Evolutionary conservation across 106 monocot species (phyloP), one percentile per base, ranked within the genome.

Genomic region (Xerophyta viscosa): DNA sequence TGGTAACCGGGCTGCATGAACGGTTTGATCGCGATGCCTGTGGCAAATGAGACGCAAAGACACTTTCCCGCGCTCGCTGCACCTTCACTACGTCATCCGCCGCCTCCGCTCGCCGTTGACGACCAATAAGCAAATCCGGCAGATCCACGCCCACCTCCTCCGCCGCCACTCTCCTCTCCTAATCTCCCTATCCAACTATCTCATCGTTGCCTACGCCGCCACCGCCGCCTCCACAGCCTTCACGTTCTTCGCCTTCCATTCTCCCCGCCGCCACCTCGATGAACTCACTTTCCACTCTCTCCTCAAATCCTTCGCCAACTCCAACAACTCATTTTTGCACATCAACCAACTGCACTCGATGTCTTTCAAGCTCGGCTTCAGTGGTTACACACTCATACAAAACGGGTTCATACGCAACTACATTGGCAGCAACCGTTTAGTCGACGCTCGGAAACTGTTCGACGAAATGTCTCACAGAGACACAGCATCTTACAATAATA

Each of bases 191-290:
- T 50, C 4, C 50, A 50, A 50, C 24, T 50, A 17, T 20, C 4
- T 50, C 50, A 21, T 50, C 24, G 4, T 25, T 10, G 50, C 50
- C 50, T 50, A 50, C 50, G 50, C 50, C 50, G 14, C 23, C 24
- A 5, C 50, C 4, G 8, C 24, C 24, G 21, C 9, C 9, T 8
- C 50, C 24, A 9, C 21, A 14, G 21, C 50, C 11, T 50, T 50
- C 6, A 9, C 25, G 9, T 15, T 50, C 24, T 50, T 50, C 14
- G 50, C 50, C 14, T 19, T 22, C 0, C 14, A 50, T 2, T 3
- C 50, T 4, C 25, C 14, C 3, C 50, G 9, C 4, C 46, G 13
- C 5, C 50, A 23, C 20, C 20, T 3, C 5, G 25, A 50, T 1
- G 8, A 1, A 3, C 6, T 50, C 50, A 50, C 14, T 22, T 50